These are phyloP conservation scores for Colletotrichum caudatum DNA, from an alignment of 2,329 filamentous ascomycete species.

Conservation along the genomic window DNA sequence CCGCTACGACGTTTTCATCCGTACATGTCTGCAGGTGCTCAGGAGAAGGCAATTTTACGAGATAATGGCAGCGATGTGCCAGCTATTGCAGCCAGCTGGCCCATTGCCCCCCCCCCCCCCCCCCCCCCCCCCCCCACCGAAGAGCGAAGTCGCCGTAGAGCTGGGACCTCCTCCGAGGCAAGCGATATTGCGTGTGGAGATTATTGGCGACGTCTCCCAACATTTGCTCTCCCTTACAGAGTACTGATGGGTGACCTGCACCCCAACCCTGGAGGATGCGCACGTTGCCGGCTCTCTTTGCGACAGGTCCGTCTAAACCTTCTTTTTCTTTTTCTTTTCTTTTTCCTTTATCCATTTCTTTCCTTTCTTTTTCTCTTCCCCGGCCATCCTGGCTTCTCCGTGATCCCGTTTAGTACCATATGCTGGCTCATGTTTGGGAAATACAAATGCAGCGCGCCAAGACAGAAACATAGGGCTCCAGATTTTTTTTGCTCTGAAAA, in stretches of 20 bases:
- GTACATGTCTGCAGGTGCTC: conserved; percentile 19
- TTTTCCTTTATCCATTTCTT: neutral
- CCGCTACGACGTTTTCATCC: conserved; percentile 16
- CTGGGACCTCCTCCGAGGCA: conserved; percentile 21
- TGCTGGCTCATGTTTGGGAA: conserved; percentile 2
- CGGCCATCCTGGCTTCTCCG: neutral
- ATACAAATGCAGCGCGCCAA: conserved; percentile 22
- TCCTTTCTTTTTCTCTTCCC: neutral
- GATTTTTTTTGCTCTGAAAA: conserved; percentile 27
- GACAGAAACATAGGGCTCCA: conserved; percentile 14
- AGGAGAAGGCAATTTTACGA: conserved; percentile 38
- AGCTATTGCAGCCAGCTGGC: conserved; percentile 17
- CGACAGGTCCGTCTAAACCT: conserved; percentile 21
- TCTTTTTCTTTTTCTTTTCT: conserved; percentile 7
- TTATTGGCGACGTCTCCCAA: conserved; percentile 32
- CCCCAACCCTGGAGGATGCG: conserved; percentile 21
- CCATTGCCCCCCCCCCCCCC: conserved; percentile 25
- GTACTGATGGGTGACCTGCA: conserved; percentile 15
- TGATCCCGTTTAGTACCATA: neutral
- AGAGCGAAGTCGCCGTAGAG: conserved; percentile 6
- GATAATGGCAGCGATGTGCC: conserved; percentile 31
- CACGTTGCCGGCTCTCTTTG: conserved; percentile 25
- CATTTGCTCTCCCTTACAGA: neutral
- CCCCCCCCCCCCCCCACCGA: conserved; percentile 22
- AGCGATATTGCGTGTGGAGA: conserved; percentile 43